phyloP scores from a whole-genome alignment of 306 rosid genomes.

The Dalbergia cochinchinensis region DNA sequence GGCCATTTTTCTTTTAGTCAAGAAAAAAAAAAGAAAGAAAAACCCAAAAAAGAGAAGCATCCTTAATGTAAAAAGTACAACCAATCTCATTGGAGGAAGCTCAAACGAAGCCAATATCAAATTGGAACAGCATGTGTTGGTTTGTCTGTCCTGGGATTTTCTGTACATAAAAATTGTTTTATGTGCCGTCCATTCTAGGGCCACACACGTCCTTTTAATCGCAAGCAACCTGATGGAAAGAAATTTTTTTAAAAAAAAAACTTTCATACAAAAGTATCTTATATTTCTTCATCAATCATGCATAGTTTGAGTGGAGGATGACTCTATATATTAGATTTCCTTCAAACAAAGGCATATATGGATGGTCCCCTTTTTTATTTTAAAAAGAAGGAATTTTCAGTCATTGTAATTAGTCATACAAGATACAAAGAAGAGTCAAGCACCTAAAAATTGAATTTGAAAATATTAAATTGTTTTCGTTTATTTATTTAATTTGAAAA shows the following conservation, averaged over 20 bases:
- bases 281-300: slow-evolving; percentile 1
- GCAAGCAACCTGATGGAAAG: slow-evolving; percentile 8
- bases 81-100: neutral
- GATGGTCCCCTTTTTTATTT: neutral
- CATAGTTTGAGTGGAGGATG: neutral
- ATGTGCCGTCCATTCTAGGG: slow-evolving; percentile 27
- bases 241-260: too few relatives aligned
- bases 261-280: slow-evolving; percentile 9
- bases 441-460: neutral
- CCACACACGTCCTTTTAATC: slow-evolving; percentile 40
- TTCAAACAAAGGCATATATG: neutral
- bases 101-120: neutral
- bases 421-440: neutral
- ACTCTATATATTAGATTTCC: neutral
- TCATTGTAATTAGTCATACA: neutral
- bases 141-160: neutral
- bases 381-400: neutral
- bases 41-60: neutral
- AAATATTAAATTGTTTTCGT: too few relatives aligned
- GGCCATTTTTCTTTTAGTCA: neutral
- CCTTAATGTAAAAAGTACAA: neutral
- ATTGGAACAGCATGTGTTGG: neutral
- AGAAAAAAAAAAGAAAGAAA: too few relatives aligned
- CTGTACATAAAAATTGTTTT: slow-evolving; percentile 3
- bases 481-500: neutral